These are phyloP conservation scores for Colletotrichum brevisporum DNA, from an alignment of 2,329 filamentous ascomycete genomes.

Conservation along the genomic window DNA sequence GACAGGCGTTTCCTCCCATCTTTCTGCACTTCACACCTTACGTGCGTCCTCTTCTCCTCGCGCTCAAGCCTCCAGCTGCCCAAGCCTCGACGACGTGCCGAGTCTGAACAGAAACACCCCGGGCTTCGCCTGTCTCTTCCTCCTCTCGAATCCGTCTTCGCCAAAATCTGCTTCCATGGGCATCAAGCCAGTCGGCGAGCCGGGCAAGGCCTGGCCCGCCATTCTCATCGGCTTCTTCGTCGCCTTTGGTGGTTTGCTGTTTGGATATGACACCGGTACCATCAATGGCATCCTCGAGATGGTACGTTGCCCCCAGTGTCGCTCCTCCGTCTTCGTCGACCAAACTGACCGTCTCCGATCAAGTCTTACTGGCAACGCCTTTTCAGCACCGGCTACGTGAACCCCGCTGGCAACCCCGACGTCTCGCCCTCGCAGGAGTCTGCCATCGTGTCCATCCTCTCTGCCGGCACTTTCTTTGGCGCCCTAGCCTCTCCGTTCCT, in stretches of 20 bases:
- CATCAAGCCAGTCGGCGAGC: slow-evolving; percentile 63
- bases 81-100: slow-evolving; percentile 8
- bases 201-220: slow-evolving; percentile 73
- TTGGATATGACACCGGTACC: slow-evolving; percentile 73
- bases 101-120: background rate
- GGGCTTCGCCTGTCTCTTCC: background rate
- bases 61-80: slow-evolving; percentile 20
- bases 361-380: slow-evolving; percentile 61
- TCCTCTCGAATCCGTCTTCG: background rate
- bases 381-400: slow-evolving; percentile 67
- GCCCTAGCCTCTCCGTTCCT: slow-evolving; percentile 73
- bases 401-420: slow-evolving; percentile 58
- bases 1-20: slow-evolving; percentile 23
- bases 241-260: slow-evolving; percentile 73
- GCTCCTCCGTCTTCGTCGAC: background rate
- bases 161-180: slow-evolving; percentile 19
- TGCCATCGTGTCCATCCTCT: slow-evolving; percentile 80
- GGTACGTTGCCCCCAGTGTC: slow-evolving; percentile 43
- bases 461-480: slow-evolving; percentile 83
- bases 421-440: slow-evolving; percentile 71
- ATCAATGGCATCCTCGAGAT: slow-evolving; percentile 73
- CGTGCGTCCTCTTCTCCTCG: background rate
- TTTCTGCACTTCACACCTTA: background rate
- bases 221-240: slow-evolving; percentile 73
- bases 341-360: background rate